A percentile compares a stretch with the other conserved stretches of the same genome.
These are phyloP conservation scores for Acanthamoeba healyi DNA, from an alignment of 208 protist genomes.

Conservation along the genomic window DNA sequence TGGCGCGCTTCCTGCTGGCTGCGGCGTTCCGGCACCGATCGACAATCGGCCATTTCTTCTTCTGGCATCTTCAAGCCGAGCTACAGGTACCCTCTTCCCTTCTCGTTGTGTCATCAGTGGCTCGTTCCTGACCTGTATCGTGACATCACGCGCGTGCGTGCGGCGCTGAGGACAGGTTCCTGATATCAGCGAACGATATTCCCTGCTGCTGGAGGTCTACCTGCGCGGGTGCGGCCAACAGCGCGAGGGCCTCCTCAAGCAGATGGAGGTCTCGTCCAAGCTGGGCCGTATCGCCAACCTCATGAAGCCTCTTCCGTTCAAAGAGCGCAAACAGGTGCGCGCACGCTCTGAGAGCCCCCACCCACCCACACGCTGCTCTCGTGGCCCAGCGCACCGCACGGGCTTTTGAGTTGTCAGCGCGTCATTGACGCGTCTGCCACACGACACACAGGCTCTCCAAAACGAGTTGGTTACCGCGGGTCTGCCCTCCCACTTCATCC, in stretches of 20 bases:
- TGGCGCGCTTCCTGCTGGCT: slow-evolving; percentile 88
- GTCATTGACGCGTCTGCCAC: too few relatives aligned
- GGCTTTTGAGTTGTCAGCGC: too few relatives aligned
- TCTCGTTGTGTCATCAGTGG: not conserved
- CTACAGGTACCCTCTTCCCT: not conserved
- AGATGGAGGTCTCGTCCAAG: slow-evolving; percentile 2
- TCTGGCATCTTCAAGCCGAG: slow-evolving; percentile 88
- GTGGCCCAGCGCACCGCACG: too few relatives aligned
- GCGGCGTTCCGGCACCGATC: slow-evolving; percentile 85
- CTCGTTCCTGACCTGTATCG: too few relatives aligned
- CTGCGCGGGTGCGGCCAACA: slow-evolving; percentile 79
- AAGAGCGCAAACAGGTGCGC: not conserved
- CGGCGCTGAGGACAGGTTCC: slow-evolving; percentile 71
- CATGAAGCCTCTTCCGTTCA: slow-evolving; percentile 38
- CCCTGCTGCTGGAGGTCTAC: slow-evolving; percentile 86
- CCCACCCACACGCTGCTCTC: too few relatives aligned
- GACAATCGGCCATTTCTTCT: slow-evolving; percentile 89
- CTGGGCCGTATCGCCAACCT: not conserved
- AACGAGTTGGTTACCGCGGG: not conserved
- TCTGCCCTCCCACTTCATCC: not conserved
- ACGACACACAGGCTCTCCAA: not conserved
- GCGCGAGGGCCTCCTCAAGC: not conserved
- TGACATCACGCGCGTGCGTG: not conserved
- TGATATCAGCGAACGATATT: slow-evolving; percentile 83
- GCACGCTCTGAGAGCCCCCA: too few relatives aligned